These are phyloP conservation scores for Fusarium denticulatum DNA, from an alignment of 2,329 filamentous ascomycete species.

Conservation along the genomic window DNA sequence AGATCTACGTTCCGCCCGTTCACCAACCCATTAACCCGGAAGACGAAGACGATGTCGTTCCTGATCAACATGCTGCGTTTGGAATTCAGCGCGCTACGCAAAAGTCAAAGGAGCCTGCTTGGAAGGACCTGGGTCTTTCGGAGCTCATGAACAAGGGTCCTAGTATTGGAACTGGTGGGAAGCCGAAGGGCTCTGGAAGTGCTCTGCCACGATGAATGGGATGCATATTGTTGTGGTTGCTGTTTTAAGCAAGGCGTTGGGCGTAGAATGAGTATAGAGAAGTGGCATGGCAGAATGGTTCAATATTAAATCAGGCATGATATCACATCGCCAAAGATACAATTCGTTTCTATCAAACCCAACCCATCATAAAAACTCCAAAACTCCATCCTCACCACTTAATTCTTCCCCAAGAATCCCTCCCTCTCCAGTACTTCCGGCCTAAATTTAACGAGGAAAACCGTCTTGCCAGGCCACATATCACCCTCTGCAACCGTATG, in stretches of 20 bases:
- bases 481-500: conserved; percentile 80
- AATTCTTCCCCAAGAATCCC: conserved; percentile 75
- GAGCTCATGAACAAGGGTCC: conserved; percentile 75
- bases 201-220: conserved; percentile 22
- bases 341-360: conserved; percentile 13
- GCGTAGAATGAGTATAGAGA: not conserved
- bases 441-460: conserved; percentile 93
- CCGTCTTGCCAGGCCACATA: conserved; percentile 96
- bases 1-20: conserved; percentile 82
- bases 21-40: conserved; percentile 87
- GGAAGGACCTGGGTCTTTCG: conserved; percentile 81
- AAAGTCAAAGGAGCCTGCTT: conserved; percentile 74
- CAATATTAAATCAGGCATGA: conserved; percentile 11
- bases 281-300: not conserved
- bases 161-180: conserved; percentile 34
- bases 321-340: conserved; percentile 12
- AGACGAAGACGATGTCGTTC: conserved; percentile 88
- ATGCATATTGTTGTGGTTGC: not conserved
- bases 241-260: conserved; percentile 27
- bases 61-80: conserved; percentile 88
- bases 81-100: conserved; percentile 85
- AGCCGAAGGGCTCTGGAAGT: conserved; percentile 27
- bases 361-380: conserved; percentile 20
- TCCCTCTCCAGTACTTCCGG: conserved; percentile 93
- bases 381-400: conserved; percentile 27